phyloP scores from a whole-genome alignment of 495 filamentous ascomycete species.

The Eremomyces bilateralis region DNA sequence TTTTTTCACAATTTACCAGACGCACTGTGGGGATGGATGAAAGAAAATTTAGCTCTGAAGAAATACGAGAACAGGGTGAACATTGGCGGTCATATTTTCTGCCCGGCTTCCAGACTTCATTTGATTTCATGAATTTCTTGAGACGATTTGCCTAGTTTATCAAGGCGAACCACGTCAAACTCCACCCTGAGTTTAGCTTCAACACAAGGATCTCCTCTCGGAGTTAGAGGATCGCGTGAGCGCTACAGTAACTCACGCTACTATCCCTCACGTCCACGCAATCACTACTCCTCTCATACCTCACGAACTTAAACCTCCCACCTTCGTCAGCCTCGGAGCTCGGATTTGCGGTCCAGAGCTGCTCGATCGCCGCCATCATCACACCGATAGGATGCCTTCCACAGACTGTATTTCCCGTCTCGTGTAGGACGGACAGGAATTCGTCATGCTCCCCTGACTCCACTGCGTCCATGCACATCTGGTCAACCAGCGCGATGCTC shows the following conservation, averaged over 20 bases:
- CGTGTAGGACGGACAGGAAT: conserved; percentile 44
- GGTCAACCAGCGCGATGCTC: conserved; percentile 65
- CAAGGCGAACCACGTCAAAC: no score
- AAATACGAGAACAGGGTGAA: no score
- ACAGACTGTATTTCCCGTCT: conserved; percentile 82
- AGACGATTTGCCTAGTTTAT: no score
- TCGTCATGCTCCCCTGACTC: conserved; percentile 43
- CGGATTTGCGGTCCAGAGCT: conserved; percentile 14
- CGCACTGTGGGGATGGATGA: no score
- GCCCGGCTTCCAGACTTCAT: no score
- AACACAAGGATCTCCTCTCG: no score
- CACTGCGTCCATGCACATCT: conserved; percentile 62
- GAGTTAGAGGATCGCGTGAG: conserved; percentile 44
- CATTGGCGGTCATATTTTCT: no score
- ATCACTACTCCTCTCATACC: conserved; percentile 79
- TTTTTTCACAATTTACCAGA: no score
- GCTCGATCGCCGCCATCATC: conserved; percentile 70
- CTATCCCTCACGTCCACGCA: conserved; percentile 49
- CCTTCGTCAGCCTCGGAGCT: conserved; percentile 25
- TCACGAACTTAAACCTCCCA: conserved; percentile 59
- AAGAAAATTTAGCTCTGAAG: no score
- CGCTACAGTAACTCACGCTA: conserved; percentile 87
- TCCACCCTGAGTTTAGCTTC: no score
- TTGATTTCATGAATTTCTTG: no score
- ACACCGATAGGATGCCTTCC: conserved; percentile 91